A percentile compares a stretch with the other conserved stretches of the same genome.
These are phyloP conservation scores for Coemansia sp. DNA, from an alignment of 192 early-diverging fungal species.

Conservation along the genomic window DNA sequence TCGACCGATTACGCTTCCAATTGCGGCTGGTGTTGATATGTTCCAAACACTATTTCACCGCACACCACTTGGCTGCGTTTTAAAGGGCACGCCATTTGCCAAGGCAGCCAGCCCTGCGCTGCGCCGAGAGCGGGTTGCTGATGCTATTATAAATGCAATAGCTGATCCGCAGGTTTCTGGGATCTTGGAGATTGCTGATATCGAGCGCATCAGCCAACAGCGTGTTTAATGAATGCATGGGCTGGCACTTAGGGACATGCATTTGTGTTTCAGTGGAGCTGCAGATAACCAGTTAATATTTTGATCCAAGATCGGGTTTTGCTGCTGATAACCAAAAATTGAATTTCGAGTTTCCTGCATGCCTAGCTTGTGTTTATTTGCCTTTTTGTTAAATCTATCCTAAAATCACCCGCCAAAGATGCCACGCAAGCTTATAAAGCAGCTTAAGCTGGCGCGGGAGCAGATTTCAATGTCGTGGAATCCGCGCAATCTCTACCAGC, in stretches of 20 bases:
- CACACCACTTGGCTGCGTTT: constrained; percentile 36
- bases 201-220: constrained; percentile 29
- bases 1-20: constrained; percentile 60
- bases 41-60: constrained; percentile 43
- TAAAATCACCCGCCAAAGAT: constrained; percentile 10
- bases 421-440: constrained; percentile 41
- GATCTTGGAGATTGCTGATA: constrained; percentile 37
- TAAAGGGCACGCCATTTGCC: constrained; percentile 36
- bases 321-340: too few relatives aligned
- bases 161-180: constrained; percentile 28
- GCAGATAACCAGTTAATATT: too few relatives aligned
- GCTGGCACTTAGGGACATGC: too few relatives aligned
- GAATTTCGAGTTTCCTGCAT: too few relatives aligned
- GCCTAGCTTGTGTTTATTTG: too few relatives aligned
- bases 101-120: constrained; percentile 45
- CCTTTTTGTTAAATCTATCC: too few relatives aligned
- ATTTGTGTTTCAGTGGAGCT: too few relatives aligned
- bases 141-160: constrained; percentile 37
- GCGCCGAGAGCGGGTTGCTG: constrained; percentile 45
- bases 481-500: constrained; percentile 86
- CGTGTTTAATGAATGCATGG: not conserved
- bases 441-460: constrained; percentile 56
- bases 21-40: constrained; percentile 57
- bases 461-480: constrained; percentile 96
- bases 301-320: too few relatives aligned